Conservation (phyloP, 768 basidiomycete species). For the Kwoniella dejecticola region DNA sequence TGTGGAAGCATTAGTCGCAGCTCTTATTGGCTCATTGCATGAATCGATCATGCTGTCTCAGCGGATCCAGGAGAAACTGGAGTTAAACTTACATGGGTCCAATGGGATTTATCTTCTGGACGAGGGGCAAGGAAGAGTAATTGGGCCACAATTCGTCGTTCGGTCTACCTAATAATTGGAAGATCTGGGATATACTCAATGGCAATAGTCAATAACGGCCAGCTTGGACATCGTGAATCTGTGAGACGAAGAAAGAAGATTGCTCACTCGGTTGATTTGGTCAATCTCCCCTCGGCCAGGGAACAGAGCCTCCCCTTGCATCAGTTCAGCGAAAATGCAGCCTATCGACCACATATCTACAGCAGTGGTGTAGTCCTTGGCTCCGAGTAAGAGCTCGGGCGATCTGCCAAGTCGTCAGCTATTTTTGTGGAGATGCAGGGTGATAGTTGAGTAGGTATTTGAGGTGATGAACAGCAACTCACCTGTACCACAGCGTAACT, state of each 20-base stretch:
- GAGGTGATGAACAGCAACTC: too few species aligned
- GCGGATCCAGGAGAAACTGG: background rate
- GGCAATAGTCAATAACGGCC: background rate
- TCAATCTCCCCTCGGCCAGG: constrained; percentile 96
- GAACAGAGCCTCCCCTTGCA: constrained; percentile 93
- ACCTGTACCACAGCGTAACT: constrained; percentile 99
- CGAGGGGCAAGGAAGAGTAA: constrained; percentile 73
- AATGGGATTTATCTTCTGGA: constrained; percentile 67
- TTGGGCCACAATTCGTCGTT: constrained; percentile 84
- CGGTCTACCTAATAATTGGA: constrained; percentile 92
- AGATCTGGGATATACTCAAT: constrained; percentile 61
- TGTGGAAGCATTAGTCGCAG: too few species aligned
- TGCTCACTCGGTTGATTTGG: constrained; percentile 70
- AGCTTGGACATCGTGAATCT: background rate
- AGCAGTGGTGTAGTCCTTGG: constrained; percentile 88
- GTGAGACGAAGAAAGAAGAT: too few species aligned
- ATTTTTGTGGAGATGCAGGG: background rate
- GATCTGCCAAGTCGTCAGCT: constrained; percentile 11
- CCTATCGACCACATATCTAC: constrained; percentile 99
- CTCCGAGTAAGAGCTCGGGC: constrained; percentile 92
- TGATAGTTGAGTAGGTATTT: too few species aligned
- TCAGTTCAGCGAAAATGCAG: constrained; percentile 95
- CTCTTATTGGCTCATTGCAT: too few species aligned
- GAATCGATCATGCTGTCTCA: background rate
- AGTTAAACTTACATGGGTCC: constrained; percentile 50